A percentile compares a stretch with the other conserved stretches of the same genome.
Conservation (phyloP, 257 asterid genomes). For the Nicotiana knightiana region DNA sequence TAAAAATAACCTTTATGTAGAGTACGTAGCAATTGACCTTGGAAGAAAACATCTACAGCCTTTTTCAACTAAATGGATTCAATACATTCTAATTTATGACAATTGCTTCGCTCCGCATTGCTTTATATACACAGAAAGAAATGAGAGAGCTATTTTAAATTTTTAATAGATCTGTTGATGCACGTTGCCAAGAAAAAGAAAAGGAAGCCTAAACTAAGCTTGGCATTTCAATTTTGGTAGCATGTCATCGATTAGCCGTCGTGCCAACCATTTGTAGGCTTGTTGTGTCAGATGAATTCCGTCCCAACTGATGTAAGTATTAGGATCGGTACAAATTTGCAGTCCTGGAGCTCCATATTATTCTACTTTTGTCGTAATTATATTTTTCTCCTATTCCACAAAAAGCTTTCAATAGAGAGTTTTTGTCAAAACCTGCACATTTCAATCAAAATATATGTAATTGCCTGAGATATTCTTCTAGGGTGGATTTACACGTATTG, state of each 20-base stretch:
- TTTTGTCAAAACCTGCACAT: slow-evolving; percentile 15
- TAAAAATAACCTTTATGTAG: too few relatives aligned
- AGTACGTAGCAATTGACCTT: too few relatives aligned
- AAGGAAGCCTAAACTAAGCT: background rate
- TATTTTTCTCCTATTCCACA: slow-evolving; percentile 27
- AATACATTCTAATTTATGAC: too few relatives aligned
- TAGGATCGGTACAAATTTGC: slow-evolving; percentile 13
- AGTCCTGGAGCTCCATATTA: slow-evolving; percentile 20
- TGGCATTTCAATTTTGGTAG: background rate
- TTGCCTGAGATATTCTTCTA: background rate
- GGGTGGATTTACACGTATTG: background rate
- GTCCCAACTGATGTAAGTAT: slow-evolving; percentile 19
- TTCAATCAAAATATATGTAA: background rate
- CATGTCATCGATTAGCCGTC: background rate
- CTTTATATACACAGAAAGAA: too few relatives aligned
- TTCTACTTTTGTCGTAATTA: slow-evolving; percentile 11
- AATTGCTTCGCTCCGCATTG: too few relatives aligned
- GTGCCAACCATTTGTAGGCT: slow-evolving; percentile 14
- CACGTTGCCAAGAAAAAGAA: background rate
- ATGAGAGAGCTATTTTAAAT: too few relatives aligned
- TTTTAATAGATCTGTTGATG: background rate
- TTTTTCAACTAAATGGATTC: too few relatives aligned
- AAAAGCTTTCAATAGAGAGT: slow-evolving; percentile 14
- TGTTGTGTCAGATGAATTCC: slow-evolving; percentile 25
- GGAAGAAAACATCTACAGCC: too few relatives aligned